Evolutionary conservation across 2,329 filamentous ascomycete genomes (phyloP).

Genomic region (Blastomyces gilchristii): DNA sequence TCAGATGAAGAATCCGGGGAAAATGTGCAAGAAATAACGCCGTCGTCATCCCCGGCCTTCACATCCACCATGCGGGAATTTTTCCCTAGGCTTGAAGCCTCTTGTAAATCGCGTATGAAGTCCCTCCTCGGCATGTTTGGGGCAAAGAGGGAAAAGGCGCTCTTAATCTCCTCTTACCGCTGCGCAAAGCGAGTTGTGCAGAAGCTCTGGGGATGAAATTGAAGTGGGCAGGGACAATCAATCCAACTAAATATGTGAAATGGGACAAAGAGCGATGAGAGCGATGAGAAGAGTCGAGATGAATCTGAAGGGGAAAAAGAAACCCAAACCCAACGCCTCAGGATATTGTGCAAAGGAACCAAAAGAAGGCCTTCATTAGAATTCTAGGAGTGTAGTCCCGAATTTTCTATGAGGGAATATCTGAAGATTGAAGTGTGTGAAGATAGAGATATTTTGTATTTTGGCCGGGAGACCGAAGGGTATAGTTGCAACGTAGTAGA

Average conservation of each 20-base stretch:
- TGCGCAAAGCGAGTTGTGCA: not conserved
- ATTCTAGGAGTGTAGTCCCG: not conserved
- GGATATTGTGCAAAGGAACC: not conserved
- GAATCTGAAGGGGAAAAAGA: not conserved
- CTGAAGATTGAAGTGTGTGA: not conserved
- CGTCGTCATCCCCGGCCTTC: conserved; percentile 56
- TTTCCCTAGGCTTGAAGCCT: conserved; percentile 28
- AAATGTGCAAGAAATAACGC: conserved; percentile 57
- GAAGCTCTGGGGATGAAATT: not conserved
- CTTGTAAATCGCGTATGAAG: conserved; percentile 51
- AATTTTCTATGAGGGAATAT: not conserved
- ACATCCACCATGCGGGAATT: conserved; percentile 47
- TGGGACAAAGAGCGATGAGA: not conserved
- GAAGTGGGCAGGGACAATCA: not conserved
- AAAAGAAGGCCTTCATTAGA: no score
- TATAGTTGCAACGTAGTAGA: not conserved
- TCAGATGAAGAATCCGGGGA: conserved; percentile 23
- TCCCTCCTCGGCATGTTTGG: conserved; percentile 53
- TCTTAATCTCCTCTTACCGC: not conserved
- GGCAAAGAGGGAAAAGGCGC: not conserved
- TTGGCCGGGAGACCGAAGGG: not conserved
- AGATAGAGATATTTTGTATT: not conserved
- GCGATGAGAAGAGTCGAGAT: not conserved
- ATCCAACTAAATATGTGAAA: not conserved
- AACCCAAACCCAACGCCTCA: not conserved